Evolutionary conservation across 306 rosid species (phyloP), one percentile per base, ranked within the genome.

Genomic region (Astragalus glycyphyllos): DNA sequence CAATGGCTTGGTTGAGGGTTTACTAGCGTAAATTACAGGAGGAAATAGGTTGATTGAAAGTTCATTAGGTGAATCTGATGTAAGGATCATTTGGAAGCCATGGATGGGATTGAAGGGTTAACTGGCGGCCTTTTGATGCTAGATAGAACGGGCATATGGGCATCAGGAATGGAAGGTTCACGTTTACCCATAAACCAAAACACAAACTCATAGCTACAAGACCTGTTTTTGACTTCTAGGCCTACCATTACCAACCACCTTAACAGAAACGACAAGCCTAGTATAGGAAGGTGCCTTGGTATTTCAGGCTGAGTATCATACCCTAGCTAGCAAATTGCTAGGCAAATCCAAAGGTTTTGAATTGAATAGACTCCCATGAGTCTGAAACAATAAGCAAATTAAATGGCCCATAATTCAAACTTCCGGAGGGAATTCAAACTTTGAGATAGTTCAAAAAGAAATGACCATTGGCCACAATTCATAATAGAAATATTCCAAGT

Each of bases 311-410:
- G 34, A 35, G 48, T 46, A 20, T 8, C 68, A 53, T 10, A 14
- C 37, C 61, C 56, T 55, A 34, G 20, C n/a, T n/a, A n/a, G n/a
- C n/a, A n/a, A n/a, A n/a, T 77, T 46, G 69, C 11, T 29, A 11
- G 17, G 77, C 5, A 34, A 62, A 20, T 69, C 40, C 40, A 44
- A 2, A 8, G 48, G 31, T 62, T 34, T 70, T 0, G 29, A 58
- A 35, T 26, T 71, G 41, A 56, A 71, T 62, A 70, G 60, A 77
- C 61, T 44, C 61, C 54, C 38, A 45, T 45, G 55, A 35, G 31
- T 47, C 38, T 34, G 56, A 77, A 64, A 45, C 7, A 23, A 58
- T 20, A 77, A 37, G 68, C 6, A 49, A 77, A 23, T 40, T 77
- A 45, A 63, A 42, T 42, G 13, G 45, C 45, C 56, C 11, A 14